Percentiles rank a stretch among this genome's conserved stretches.
Evolutionary conservation across 495 filamentous ascomycete genomes (phyloP).

Genomic region (Aspergillus bridgeri): DNA sequence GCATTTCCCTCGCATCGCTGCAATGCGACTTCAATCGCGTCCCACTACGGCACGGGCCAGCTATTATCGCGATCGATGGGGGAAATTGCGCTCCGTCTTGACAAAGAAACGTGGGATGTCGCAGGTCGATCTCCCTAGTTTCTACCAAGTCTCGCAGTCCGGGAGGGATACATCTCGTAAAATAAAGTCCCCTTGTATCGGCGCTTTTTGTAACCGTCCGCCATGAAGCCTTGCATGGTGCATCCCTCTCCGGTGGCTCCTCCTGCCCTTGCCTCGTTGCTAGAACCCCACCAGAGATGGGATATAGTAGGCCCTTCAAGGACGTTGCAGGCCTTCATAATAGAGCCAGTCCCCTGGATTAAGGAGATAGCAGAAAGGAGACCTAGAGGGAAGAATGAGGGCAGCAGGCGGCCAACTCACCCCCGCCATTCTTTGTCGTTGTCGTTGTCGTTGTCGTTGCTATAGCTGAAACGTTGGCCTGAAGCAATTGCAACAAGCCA

Average conservation of each 20-base stretch:
- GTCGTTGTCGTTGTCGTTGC: slow-evolving; percentile 6
- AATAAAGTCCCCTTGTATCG: slow-evolving; percentile 12
- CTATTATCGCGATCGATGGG: not conserved
- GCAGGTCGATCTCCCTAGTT: slow-evolving; percentile 9
- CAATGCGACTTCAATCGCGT: slow-evolving; percentile 10
- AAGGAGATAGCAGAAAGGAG: slow-evolving; percentile 14
- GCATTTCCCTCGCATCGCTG: slow-evolving; percentile 15
- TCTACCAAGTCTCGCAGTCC: not conserved
- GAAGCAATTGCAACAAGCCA: no score
- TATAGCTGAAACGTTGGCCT: not conserved
- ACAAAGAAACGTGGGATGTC: not conserved
- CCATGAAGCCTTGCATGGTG: slow-evolving; percentile 24
- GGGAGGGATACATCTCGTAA: not conserved
- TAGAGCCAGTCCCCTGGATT: slow-evolving; percentile 13
- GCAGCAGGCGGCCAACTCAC: not conserved
- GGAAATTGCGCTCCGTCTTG: not conserved
- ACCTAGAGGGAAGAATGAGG: slow-evolving; percentile 13
- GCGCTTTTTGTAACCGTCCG: slow-evolving; percentile 4
- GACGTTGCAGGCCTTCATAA: slow-evolving; percentile 14
- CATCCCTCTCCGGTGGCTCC: slow-evolving; percentile 13
- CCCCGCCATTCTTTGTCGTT: slow-evolving; percentile 4
- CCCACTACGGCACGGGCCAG: slow-evolving; percentile 18
- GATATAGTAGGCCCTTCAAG: not conserved
- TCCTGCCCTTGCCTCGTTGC: slow-evolving; percentile 28
- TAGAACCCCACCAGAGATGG: slow-evolving; percentile 1